These are phyloP conservation scores for Penicillium sp. DNA, from an alignment of 2,329 filamentous ascomycete species.

Conservation along the genomic window DNA sequence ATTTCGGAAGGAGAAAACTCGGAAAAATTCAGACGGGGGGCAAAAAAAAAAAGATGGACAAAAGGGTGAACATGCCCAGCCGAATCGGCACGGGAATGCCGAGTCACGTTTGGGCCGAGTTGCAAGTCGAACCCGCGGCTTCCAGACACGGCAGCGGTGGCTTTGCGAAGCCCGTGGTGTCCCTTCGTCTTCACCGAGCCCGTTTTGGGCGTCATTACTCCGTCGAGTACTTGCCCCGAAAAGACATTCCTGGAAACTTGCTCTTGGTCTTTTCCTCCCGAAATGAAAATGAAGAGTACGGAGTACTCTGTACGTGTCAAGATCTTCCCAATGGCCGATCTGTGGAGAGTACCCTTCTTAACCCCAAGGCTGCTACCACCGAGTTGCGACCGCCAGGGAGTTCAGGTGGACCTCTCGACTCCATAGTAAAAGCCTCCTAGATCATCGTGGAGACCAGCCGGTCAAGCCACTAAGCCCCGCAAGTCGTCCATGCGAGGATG, in stretches of 20 bases:
- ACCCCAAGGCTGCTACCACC: no score
- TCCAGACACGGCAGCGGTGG: no score
- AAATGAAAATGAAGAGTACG: no score
- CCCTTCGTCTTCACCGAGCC: slow-evolving; percentile 18
- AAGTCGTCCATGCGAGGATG: slow-evolving; percentile 12
- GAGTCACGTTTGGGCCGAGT: slow-evolving; percentile 2
- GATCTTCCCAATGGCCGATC: not conserved
- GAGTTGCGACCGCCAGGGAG: no score
- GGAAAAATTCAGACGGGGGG: no score
- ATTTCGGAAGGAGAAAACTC: no score
- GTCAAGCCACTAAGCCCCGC: slow-evolving; percentile 19
- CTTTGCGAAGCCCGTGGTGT: slow-evolving; percentile 6
- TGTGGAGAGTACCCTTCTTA: not conserved
- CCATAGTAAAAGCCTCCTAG: slow-evolving; percentile 3
- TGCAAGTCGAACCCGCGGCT: not conserved
- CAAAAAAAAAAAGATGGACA: no score
- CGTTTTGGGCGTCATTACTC: slow-evolving; percentile 12
- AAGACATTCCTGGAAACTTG: slow-evolving; percentile 7
- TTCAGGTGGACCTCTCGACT: no score
- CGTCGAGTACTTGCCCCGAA: slow-evolving; percentile 15
- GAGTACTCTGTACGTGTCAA: no score
- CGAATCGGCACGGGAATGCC: slow-evolving; percentile 16
- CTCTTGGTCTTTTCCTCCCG: no score
- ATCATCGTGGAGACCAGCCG: slow-evolving; percentile 4
- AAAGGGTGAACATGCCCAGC: not conserved